These are phyloP conservation scores for Curvularia lunata DNA, from an alignment of 2,329 filamentous ascomycete species.

Conservation along the genomic window DNA sequence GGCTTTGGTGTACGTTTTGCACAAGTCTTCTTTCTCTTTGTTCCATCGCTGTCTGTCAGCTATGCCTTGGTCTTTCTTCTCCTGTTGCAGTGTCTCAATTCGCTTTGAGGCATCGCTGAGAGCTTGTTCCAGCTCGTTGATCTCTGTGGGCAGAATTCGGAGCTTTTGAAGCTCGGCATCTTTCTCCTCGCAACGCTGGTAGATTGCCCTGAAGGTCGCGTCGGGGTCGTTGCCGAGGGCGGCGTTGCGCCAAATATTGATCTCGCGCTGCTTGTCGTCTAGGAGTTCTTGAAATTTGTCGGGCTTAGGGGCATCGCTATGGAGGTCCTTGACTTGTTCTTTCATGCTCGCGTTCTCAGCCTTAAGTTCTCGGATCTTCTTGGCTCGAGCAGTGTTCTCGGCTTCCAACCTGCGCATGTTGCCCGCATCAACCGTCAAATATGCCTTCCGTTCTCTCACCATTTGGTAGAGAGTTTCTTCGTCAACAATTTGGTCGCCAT, in stretches of 20 bases:
- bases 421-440: background rate
- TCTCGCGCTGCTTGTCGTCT: background rate
- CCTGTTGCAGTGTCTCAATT: background rate
- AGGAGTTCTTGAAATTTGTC: background rate
- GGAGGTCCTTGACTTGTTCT: background rate
- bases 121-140: background rate
- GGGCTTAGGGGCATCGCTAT: background rate
- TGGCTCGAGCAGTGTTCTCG: background rate
- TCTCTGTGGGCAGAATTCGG: background rate
- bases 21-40: background rate
- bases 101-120: background rate
- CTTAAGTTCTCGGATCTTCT: conserved; percentile 1
- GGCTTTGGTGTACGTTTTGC: background rate
- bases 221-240: background rate
- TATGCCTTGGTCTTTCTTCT: conserved; percentile 5
- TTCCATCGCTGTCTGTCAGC: conserved; percentile 4
- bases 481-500: background rate
- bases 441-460: background rate
- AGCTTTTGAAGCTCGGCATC: conserved; percentile 1
- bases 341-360: background rate
- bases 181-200: conserved; percentile 1
- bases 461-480: background rate
- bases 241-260: background rate
- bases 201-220: background rate
- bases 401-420: background rate